Evolutionary conservation across 306 rosid species (phyloP).

Genomic region (Dryas octopetala): DNA sequence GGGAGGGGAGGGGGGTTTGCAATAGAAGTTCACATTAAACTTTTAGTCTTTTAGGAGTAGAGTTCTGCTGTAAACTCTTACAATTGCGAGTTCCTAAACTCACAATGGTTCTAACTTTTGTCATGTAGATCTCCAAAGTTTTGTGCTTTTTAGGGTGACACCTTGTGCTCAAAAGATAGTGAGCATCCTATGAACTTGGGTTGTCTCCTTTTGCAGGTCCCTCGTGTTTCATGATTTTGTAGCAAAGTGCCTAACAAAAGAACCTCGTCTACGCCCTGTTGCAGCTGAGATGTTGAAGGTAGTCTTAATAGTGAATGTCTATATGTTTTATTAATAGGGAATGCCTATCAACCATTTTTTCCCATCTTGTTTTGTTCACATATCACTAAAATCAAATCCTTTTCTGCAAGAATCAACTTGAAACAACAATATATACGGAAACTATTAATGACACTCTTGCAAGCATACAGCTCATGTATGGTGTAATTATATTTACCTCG

Average conservation of each 20-base stretch:
- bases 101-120: not conserved
- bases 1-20: not conserved
- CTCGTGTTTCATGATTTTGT: slow-evolving; percentile 94
- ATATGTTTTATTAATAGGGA: not conserved
- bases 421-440: not conserved
- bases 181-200: slow-evolving; percentile 14
- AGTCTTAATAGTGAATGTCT: slow-evolving; percentile 22
- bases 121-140: not conserved
- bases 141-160: slow-evolving; percentile 2
- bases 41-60: too few relatives aligned
- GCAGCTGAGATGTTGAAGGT: slow-evolving; percentile 99
- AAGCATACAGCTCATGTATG: not conserved
- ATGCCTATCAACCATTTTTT: not conserved
- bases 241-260: slow-evolving; percentile 94
- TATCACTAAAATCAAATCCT: slow-evolving; percentile 5
- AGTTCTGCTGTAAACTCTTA: not conserved
- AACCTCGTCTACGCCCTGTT: slow-evolving; percentile 89
- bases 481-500: not conserved
- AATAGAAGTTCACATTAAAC: slow-evolving; percentile 11
- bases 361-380: not conserved
- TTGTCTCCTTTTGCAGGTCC: slow-evolving; percentile 63
- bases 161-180: slow-evolving; percentile 11
- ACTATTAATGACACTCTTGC: not conserved
- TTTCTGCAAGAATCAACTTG: not conserved
- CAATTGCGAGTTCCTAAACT: not conserved